Conservation (phyloP, 345 rosid genomes). For the Diplotaxis tenuifolia region DNA sequence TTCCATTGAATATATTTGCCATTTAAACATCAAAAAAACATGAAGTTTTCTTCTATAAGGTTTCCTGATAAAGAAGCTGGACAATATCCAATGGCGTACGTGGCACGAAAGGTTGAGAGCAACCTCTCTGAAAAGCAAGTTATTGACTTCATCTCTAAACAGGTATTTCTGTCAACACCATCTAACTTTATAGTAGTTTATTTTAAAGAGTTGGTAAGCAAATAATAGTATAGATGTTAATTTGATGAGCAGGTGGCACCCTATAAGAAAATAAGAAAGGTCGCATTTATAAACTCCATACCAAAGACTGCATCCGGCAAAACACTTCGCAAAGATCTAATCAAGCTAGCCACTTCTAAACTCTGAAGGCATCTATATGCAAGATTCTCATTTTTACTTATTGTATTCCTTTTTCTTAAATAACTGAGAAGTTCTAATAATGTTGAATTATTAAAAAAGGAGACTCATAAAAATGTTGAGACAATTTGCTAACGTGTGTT, state of each 20-base stretch:
- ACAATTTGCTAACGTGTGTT: neutral
- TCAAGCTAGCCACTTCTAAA: constrained; percentile 72
- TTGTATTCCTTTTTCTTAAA: neutral
- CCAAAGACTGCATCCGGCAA: constrained; percentile 87
- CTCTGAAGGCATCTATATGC: constrained; percentile 35
- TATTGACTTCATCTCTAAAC: constrained; percentile 61
- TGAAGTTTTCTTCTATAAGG: constrained; percentile 29
- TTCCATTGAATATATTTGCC: neutral
- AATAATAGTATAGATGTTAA: neutral
- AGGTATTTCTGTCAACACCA: constrained; percentile 42
- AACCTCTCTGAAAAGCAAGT: constrained; percentile 43
- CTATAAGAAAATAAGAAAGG: constrained; percentile 63
- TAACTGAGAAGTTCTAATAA: neutral
- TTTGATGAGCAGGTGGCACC: constrained; percentile 70
- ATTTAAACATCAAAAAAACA: neutral
- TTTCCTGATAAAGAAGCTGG: constrained; percentile 80
- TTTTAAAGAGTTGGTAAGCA: neutral
- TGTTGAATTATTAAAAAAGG: neutral
- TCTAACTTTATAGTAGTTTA: neutral
- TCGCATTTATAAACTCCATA: constrained; percentile 41
- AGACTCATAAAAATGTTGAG: neutral
- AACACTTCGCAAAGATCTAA: constrained; percentile 79
- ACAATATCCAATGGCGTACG: constrained; percentile 80
- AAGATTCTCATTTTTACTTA: neutral
- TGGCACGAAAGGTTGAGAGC: constrained; percentile 53